phyloP scores from a whole-genome alignment of 2,329 filamentous ascomycete genomes.

The Aspergillus sp. region DNA sequence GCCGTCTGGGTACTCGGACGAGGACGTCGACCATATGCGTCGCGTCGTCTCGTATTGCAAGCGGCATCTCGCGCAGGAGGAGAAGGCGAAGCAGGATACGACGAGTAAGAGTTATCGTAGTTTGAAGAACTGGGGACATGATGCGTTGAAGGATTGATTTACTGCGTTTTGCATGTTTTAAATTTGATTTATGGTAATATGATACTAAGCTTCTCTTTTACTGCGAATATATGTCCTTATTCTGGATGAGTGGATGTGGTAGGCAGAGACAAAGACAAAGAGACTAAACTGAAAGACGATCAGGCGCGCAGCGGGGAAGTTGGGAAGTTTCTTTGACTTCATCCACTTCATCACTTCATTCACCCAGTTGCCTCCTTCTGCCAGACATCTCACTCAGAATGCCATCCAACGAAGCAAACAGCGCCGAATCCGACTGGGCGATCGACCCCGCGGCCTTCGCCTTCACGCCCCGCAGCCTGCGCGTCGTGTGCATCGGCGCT shows the following conservation, averaged over 20 bases:
- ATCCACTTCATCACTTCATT: too few relatives aligned
- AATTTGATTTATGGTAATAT: too few relatives aligned
- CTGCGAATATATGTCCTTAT: too few relatives aligned
- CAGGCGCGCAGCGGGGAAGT: too few relatives aligned
- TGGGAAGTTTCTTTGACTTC: too few relatives aligned
- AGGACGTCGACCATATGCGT: conserved; percentile 61
- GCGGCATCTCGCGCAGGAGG: conserved; percentile 65
- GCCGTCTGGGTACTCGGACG: conserved; percentile 56
- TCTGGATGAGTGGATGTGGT: too few relatives aligned
- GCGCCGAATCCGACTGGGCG: neutral
- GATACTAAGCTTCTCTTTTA: too few relatives aligned
- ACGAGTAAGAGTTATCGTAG: conserved; percentile 57
- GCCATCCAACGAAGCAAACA: neutral
- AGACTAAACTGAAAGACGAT: too few relatives aligned
- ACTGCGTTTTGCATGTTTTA: too few relatives aligned
- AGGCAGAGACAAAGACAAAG: too few relatives aligned
- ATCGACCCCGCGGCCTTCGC: conserved; percentile 3
- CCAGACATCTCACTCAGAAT: neutral
- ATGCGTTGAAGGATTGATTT: conserved; percentile 46
- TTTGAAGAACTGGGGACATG: conserved; percentile 64
- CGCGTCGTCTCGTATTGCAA: conserved; percentile 66
- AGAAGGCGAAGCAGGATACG: conserved; percentile 57
- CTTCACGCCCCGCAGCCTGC: conserved; percentile 17
- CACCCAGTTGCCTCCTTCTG: too few relatives aligned
- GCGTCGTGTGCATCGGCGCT: conserved; percentile 27